These are phyloP conservation scores for Vachellia pachyceras DNA, from an alignment of 306 rosid genomes.

Conservation along the genomic window DNA sequence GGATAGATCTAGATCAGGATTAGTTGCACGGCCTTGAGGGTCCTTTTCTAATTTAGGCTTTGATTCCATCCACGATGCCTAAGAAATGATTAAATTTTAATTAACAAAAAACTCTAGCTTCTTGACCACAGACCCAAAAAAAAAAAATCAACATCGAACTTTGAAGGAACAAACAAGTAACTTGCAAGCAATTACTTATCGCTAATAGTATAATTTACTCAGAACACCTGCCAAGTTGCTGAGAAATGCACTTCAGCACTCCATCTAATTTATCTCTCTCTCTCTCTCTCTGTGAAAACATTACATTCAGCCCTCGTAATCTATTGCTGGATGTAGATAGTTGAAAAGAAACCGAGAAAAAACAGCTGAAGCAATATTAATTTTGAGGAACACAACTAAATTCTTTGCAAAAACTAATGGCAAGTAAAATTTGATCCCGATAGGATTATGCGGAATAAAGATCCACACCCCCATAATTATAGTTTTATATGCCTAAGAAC, in stretches of 20 bases:
- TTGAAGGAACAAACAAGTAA: constrained; percentile 19
- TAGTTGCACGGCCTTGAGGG: constrained; percentile 85
- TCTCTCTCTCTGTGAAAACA: no score
- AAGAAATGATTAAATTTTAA: constrained; percentile 35
- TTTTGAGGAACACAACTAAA: constrained; percentile 20
- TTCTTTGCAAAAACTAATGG: constrained; percentile 14
- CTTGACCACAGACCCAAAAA: neutral
- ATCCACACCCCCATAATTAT: neutral
- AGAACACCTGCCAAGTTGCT: constrained; percentile 9
- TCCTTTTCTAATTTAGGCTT: constrained; percentile 85
- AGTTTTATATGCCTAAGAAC: constrained; percentile 4
- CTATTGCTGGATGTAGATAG: neutral
- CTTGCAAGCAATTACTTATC: neutral
- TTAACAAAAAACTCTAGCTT: neutral
- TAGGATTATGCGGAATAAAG: constrained; percentile 12
- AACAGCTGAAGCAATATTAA: constrained; percentile 5
- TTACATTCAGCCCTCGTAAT: constrained; percentile 5
- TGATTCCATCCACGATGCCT: constrained; percentile 96
- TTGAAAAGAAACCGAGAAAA: neutral
- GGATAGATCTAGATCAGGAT: constrained; percentile 73
- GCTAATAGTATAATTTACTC: neutral
- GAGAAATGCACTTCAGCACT: constrained; percentile 7
- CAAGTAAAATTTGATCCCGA: constrained; percentile 17
- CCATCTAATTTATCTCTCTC: neutral
- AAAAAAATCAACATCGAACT: constrained; percentile 5